Conservation (phyloP, 768 basidiomycete species). For the Leccinum rimulosum region DNA sequence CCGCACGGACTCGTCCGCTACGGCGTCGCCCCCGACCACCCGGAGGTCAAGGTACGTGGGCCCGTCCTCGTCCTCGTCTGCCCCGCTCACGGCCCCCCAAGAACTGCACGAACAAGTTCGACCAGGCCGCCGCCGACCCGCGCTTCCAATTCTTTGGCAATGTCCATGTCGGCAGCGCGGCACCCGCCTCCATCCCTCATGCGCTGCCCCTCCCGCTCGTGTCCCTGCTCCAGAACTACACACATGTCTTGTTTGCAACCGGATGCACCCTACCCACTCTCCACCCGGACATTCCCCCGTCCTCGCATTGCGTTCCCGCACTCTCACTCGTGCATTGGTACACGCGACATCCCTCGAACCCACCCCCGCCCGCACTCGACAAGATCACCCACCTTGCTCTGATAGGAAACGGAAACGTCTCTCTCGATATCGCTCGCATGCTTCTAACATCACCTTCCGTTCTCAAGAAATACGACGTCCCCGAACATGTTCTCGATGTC, state of each 20-base stretch:
- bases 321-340: constrained; percentile 94
- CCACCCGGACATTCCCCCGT: constrained; percentile 52
- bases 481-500: constrained; percentile 65
- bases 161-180: constrained; percentile 53
- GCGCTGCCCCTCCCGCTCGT: constrained; percentile 56
- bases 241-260: constrained; percentile 82
- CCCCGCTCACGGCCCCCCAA: constrained; percentile 7
- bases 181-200: constrained; percentile 46
- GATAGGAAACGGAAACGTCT: constrained; percentile 94
- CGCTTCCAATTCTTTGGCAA: constrained; percentile 93
- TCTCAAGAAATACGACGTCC: constrained; percentile 75
- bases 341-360: constrained; percentile 80
- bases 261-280: constrained; percentile 71
- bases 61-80: background rate
- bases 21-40: constrained; percentile 97
- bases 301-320: constrained; percentile 61
- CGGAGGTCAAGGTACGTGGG: constrained; percentile 81
- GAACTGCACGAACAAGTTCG: constrained; percentile 44
- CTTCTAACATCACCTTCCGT: constrained; percentile 69
- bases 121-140: constrained; percentile 70
- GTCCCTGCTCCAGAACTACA: constrained; percentile 69
- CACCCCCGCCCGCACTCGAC: constrained; percentile 61
- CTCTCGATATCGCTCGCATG: constrained; percentile 89
- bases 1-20: constrained; percentile 95
- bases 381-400: constrained; percentile 70